phyloP scores from a whole-genome alignment of 1,284 basidiomycete genomes.

The Clitocybe nebularis region DNA sequence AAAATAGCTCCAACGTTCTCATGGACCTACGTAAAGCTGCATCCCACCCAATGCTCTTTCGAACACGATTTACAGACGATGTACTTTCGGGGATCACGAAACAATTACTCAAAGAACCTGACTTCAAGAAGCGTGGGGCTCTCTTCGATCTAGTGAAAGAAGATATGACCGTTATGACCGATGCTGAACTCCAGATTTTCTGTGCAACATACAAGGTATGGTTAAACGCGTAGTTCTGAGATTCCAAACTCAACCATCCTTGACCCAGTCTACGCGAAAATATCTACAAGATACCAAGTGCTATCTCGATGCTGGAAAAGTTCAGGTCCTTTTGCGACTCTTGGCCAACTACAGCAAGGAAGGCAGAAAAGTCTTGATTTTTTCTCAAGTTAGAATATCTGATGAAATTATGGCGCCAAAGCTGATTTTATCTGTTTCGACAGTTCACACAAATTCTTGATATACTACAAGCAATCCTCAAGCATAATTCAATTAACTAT shows the following conservation, averaged over 20 bases:
- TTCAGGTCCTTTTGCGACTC: slow-evolving; percentile 71
- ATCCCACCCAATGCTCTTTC: slow-evolving; percentile 94
- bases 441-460: slow-evolving; percentile 95
- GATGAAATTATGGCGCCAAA: too few species aligned
- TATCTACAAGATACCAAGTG: slow-evolving; percentile 73
- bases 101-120: slow-evolving; percentile 86
- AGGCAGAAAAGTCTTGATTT: slow-evolving; percentile 85
- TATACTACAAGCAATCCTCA: slow-evolving; percentile 86
- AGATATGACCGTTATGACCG: slow-evolving; percentile 93
- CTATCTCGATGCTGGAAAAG: slow-evolving; percentile 90
- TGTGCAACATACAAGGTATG: slow-evolving; percentile 77
- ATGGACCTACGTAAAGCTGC: slow-evolving; percentile 97
- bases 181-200: slow-evolving; percentile 86
- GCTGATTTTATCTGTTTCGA: too few species aligned
- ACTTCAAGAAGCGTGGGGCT: slow-evolving; percentile 79
- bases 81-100: slow-evolving; percentile 75
- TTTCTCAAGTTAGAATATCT: slow-evolving; percentile 75
- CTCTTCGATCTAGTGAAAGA: slow-evolving; percentile 82
- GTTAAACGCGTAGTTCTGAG: slow-evolving; percentile 1
- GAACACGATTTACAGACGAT: slow-evolving; percentile 78
- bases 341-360: slow-evolving; percentile 69
- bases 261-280: slow-evolving; percentile 74
- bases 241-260: too few species aligned
- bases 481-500: slow-evolving; percentile 74
- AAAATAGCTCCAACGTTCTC: slow-evolving; percentile 85